Evolutionary conservation across 179 eudicot species (phyloP), one percentile per base, ranked within the genome.

Genomic region (Actinidia arguta): DNA sequence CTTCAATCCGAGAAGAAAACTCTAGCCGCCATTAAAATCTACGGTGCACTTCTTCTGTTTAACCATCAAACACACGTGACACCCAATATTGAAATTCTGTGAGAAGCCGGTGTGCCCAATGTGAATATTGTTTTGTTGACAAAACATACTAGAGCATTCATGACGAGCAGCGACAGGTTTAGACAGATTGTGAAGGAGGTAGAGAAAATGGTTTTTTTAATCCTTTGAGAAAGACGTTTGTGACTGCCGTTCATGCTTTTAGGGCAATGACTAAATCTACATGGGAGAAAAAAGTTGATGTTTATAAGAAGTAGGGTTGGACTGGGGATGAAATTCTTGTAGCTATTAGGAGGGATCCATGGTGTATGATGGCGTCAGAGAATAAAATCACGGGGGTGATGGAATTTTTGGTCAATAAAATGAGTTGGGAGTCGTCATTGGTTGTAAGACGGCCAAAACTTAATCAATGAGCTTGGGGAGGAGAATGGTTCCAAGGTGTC

Each of bases 231-330:
- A 6, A 6, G 2, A 31, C 1, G 5, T 89, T 87, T 81, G 54
- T 78, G 4, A 0, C 0, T 22, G 86, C 87, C 54, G n/a, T 82
- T 63, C 79, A 58, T 17, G 86, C 50, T 1, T 0, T 50, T 74
- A 20, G 36, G 47, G 24, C 61, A 7, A 50, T 83, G 71, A 50
- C 22, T 25, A 51, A 73, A 27, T 67, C 75, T 0, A 67, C 80
- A 0, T 85, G 92, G 90, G 74, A 80, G 4, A 75, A 73, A 24
- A 85, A 83, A 72, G 24, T 79, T 17, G 82, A 84, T 71, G 44
- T 62, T 16, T 89, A 73, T 76, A 82, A 72, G 75, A 82, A 54
- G 58, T 89, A 88, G 88, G 92, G 87, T 58, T 85, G 82, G 85
- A 83, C 88, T 6, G 81, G 85, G 5, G 80, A 76, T 11, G 87